Evolutionary conservation across 2,329 filamentous ascomycete genomes (phyloP).

Genomic region (Daldinia eschscholtzii): DNA sequence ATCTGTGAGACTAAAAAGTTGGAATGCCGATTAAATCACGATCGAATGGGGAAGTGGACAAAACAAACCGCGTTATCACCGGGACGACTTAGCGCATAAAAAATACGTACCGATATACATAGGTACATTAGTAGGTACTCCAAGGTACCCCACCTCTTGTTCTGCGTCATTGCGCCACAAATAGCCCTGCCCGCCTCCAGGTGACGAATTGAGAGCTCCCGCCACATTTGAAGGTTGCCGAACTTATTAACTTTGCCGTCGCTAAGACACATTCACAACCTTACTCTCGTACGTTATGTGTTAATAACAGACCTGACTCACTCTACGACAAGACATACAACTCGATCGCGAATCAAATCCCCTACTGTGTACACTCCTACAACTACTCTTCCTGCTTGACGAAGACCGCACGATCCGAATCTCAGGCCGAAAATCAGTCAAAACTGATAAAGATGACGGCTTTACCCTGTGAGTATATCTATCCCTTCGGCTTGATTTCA

Average conservation of each 20-base stretch:
- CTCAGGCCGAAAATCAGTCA: conserved; percentile 12
- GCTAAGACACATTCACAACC: conserved; percentile 1
- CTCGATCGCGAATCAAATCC: conserved; percentile 1
- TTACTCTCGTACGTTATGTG: not conserved
- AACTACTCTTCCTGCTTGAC: not conserved
- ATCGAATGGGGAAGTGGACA: conserved; percentile 43
- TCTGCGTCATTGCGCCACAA: conserved; percentile 47
- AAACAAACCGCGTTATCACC: conserved; percentile 51
- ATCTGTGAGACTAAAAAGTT: not conserved
- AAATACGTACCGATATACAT: not conserved
- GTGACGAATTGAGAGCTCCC: conserved; percentile 37
- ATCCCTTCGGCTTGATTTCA: not conserved
- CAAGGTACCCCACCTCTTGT: conserved; percentile 1
- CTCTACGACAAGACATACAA: not conserved
- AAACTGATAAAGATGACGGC: conserved; percentile 47
- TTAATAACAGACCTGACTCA: conserved; percentile 7
- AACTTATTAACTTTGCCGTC: conserved; percentile 31
- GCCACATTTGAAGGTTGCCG: conserved; percentile 35
- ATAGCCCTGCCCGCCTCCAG: conserved; percentile 10
- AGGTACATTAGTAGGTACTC: not conserved
- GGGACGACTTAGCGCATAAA: conserved; percentile 44
- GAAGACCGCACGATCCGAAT: conserved; percentile 10
- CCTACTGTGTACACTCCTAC: conserved; percentile 4
- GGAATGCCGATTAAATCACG: conserved; percentile 11
- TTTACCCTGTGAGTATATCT: conserved; percentile 49